A percentile compares a stretch with the other conserved stretches of the same genome.
Evolutionary conservation across 2,329 filamentous ascomycete species (phyloP).

Genomic region (Arthrobotrys sphaeroides): DNA sequence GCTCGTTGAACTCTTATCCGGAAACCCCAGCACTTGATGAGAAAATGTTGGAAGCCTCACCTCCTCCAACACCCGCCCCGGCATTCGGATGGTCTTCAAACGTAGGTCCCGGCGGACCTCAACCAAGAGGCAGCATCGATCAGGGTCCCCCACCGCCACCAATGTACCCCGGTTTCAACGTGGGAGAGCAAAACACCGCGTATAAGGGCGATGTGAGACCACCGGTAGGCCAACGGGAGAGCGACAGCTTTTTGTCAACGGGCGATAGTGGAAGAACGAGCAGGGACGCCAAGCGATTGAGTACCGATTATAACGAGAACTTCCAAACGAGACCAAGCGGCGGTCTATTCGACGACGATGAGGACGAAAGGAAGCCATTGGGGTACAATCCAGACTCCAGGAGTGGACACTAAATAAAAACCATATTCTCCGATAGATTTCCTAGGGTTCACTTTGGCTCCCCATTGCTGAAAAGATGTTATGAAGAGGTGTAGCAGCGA

Average conservation of each 20-base stretch:
- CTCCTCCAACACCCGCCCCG: slow-evolving; percentile 41
- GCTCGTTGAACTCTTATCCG: slow-evolving; percentile 32
- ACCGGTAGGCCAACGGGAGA: slow-evolving; percentile 40
- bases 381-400: slow-evolving; percentile 47
- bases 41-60: slow-evolving; percentile 50
- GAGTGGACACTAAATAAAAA: slow-evolving; percentile 36
- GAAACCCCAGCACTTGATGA: slow-evolving; percentile 48
- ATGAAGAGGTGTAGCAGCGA: not conserved
- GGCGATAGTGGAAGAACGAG: not conserved
- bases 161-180: not conserved
- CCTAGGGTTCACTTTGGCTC: too few species aligned
- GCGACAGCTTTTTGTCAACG: slow-evolving; percentile 39
- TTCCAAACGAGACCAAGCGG: slow-evolving; percentile 43
- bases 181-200: slow-evolving; percentile 35
- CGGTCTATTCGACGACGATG: slow-evolving; percentile 41
- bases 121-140: not conserved
- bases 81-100: slow-evolving; percentile 51
- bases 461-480: too few species aligned
- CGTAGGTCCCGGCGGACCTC: slow-evolving; percentile 13
- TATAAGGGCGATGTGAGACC: slow-evolving; percentile 45
- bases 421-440: too few species aligned
- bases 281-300: slow-evolving; percentile 34
- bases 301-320: slow-evolving; percentile 47
- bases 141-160: slow-evolving; percentile 7
- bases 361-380: slow-evolving; percentile 40